Base-by-base conservation (phyloP, 164 flowering plant genomes). In the Pachysandra terminalis region DNA sequence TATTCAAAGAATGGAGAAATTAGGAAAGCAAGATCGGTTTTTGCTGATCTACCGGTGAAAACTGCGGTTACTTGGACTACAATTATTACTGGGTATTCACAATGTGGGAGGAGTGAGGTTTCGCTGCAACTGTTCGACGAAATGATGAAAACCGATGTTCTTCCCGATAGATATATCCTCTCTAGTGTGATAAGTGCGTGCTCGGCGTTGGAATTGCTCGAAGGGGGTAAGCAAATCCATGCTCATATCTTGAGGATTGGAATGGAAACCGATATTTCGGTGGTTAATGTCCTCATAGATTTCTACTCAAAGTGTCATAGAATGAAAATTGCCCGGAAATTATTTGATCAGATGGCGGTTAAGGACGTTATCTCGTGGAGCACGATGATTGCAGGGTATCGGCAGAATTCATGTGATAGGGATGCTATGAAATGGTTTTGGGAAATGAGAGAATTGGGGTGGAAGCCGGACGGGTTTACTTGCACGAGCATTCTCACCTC, bases 291-390 rank as follows among this genome's bases (percentile, higher is more conserved):
- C 65, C 81, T 88, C 9, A 76, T 88, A 58, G 91, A 85, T 80
- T 77, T 81, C 24, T 90, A 88, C 69, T 59, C 69, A 2, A 88
- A 88, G 75, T 84, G 87, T 72, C 77, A 73, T 64, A 73, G 63
- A 69, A 81, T 84, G 57, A 66, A 69, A 69, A 59, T 64, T 48
- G 85, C 76, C 1, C 37, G 78, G 65, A 78, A 22, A 60, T 61
- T 87, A 25, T 88, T 90, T 65, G 81, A 88, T 66, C 75, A 53
- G 28, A 84, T 88, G 84, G 71, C 10, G 48, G 68, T 55, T 64
- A 85, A 75, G 76, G 78, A 88, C 75, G 69, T 79, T 26, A 79
- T 84, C 45, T 84, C 93, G 27, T 90, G 96, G 96, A 88, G 91
- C 21, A 83, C 91, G 9, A 83, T 88, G 87, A 84, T 86, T 69